Percentiles rank a stretch among this genome's conserved stretches.
Conservation (phyloP, 2,329 filamentous ascomycete genomes). For the Microthyrium microscopicum region DNA sequence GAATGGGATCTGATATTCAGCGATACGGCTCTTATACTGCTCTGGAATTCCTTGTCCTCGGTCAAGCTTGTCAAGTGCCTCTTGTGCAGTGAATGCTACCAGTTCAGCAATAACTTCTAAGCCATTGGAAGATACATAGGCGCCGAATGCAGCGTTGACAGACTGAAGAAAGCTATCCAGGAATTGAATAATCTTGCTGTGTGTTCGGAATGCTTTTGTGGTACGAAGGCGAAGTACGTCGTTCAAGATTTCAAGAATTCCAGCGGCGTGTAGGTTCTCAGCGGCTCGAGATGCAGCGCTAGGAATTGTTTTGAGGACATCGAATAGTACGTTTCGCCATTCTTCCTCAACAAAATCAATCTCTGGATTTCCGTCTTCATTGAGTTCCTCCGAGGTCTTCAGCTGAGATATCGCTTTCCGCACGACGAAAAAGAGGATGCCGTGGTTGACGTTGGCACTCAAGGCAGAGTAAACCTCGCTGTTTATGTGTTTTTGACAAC, state of each 20-base stretch:
- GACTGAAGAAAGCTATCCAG: constrained; percentile 77
- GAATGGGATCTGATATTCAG: constrained; percentile 88
- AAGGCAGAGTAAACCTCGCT: constrained; percentile 78
- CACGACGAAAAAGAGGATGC: constrained; percentile 81
- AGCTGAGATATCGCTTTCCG: constrained; percentile 80
- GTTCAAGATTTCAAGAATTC: constrained; percentile 75
- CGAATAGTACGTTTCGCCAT: constrained; percentile 82
- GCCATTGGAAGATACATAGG: constrained; percentile 65
- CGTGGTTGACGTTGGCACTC: constrained; percentile 90
- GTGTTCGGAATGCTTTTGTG: constrained; percentile 62
- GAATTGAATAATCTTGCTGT: constrained; percentile 72
- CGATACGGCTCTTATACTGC: constrained; percentile 59
- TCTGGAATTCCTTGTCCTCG: constrained; percentile 54
- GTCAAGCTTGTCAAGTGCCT: constrained; percentile 49
- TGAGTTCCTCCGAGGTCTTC: constrained; percentile 38
- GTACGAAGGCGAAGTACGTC: constrained; percentile 78
- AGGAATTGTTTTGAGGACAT: constrained; percentile 68
- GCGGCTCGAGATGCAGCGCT: constrained; percentile 55
- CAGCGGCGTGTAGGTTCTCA: constrained; percentile 72
- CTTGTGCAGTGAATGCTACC: constrained; percentile 60
- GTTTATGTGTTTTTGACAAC: constrained; percentile 58
- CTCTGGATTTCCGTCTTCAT: constrained; percentile 1
- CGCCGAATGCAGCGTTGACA: constrained; percentile 68
- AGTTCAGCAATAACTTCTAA: constrained; percentile 83
- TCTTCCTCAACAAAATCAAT: constrained; percentile 48